Percentiles rank a stretch among this genome's conserved stretches.
Evolutionary conservation across 768 basidiomycete genomes (phyloP).

Genomic region (Trametes maxima): DNA sequence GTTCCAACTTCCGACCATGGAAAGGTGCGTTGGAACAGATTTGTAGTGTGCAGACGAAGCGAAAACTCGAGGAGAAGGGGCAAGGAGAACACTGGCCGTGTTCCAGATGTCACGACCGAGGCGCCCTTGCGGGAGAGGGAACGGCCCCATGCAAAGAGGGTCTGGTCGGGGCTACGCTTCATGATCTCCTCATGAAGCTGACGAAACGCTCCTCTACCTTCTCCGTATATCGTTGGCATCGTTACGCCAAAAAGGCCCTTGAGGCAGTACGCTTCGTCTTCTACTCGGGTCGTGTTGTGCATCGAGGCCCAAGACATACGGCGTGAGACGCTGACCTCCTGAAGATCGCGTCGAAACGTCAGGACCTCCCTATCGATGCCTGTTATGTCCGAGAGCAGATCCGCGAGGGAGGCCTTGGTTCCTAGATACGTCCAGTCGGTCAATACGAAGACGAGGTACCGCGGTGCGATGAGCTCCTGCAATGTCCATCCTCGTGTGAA

Average conservation of each 20-base stretch:
- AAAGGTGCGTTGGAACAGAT: background rate
- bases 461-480: conserved; percentile 6
- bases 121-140: background rate
- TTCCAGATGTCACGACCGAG: background rate
- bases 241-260: background rate
- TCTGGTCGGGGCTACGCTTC: background rate
- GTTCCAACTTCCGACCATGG: background rate
- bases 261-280: conserved; percentile 6
- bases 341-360: background rate
- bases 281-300: background rate
- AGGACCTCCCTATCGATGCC: background rate
- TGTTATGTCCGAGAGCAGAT: background rate
- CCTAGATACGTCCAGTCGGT: background rate
- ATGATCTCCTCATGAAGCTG: background rate
- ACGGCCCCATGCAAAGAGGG: background rate
- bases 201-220: background rate
- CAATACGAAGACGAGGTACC: conserved; percentile 5
- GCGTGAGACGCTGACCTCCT: background rate
- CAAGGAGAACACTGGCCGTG: background rate
- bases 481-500: background rate
- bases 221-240: background rate
- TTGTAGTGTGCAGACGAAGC: background rate
- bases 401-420: background rate
- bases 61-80: background rate
- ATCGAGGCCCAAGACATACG: conserved; percentile 1